Conservation (phyloP, 352 stramenopile species). For the Saprolegnia parasitica region DNA sequence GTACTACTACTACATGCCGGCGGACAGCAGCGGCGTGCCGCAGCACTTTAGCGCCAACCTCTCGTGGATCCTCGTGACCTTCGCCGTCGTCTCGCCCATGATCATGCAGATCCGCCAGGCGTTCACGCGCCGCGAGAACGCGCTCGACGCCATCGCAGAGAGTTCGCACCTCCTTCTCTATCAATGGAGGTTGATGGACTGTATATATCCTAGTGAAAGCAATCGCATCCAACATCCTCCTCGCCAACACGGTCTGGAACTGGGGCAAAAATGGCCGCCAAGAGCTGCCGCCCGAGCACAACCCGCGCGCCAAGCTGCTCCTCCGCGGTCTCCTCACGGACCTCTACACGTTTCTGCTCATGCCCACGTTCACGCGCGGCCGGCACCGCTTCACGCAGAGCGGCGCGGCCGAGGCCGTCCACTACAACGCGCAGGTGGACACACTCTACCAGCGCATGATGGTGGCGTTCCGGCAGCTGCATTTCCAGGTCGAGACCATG, state of each 20-base stretch:
- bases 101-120: constrained; percentile 87
- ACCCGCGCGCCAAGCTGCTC: constrained; percentile 52
- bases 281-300: constrained; percentile 50
- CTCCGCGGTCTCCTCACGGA: constrained; percentile 45
- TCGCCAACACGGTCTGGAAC: constrained; percentile 78
- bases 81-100: constrained; percentile 78
- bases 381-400: constrained; percentile 60
- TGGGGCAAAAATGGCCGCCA: constrained; percentile 62
- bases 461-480: constrained; percentile 48
- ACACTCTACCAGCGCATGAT: constrained; percentile 59
- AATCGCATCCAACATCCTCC: constrained; percentile 63
- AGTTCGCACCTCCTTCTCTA: constrained; percentile 41
- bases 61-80: constrained; percentile 77
- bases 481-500: constrained; percentile 72
- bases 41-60: constrained; percentile 68
- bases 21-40: constrained; percentile 29
- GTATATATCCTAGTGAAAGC: constrained; percentile 39
- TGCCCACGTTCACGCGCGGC: constrained; percentile 65
- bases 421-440: constrained; percentile 42
- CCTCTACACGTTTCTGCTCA: constrained; percentile 45
- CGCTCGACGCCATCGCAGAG: constrained; percentile 63
- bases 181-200: constrained; percentile 32
- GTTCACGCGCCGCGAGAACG: constrained; percentile 65
- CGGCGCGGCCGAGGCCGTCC: constrained; percentile 42
- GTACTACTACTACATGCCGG: constrained; percentile 37